A percentile compares a stretch with the other conserved stretches of the same genome.
Evolutionary conservation across 1,139 yeast genomes (phyloP).

Genomic region (Magnusiomyces magnusii): DNA sequence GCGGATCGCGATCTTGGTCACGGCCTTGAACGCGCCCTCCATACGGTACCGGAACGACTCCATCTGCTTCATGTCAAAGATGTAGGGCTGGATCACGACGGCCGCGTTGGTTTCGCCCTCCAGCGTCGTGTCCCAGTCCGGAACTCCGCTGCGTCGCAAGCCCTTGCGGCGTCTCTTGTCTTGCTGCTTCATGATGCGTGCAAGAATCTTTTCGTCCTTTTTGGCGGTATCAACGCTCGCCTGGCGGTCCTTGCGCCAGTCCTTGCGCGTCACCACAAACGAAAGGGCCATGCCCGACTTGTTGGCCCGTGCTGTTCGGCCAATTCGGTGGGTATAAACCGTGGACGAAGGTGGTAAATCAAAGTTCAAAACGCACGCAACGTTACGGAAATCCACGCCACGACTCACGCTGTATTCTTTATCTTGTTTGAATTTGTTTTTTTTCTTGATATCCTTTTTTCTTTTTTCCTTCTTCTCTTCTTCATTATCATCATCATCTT

Average conservation of each 20-base stretch:
- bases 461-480: too few species aligned
- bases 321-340: conserved; percentile 89
- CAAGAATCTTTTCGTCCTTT: conserved; percentile 78
- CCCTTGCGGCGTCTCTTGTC: conserved; percentile 59
- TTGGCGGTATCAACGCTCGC: conserved; percentile 66
- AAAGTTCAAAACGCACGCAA: conserved; percentile 92
- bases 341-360: conserved; percentile 89
- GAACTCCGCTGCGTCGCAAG: conserved; percentile 17
- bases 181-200: conserved; percentile 71
- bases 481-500: too few species aligned
- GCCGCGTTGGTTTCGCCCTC: conserved; percentile 16
- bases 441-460: conserved; percentile 18
- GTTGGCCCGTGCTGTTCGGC: conserved; percentile 98
- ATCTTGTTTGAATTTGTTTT: conserved; percentile 20
- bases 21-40: conserved; percentile 96
- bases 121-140: conserved; percentile 10
- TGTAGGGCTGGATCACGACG: conserved; percentile 59
- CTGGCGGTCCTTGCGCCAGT: conserved; percentile 69
- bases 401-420: conserved; percentile 89
- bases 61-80: conserved; percentile 86
- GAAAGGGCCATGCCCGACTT: conserved; percentile 93
- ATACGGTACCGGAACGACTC: conserved; percentile 95
- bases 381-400: conserved; percentile 95
- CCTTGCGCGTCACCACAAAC: conserved; percentile 76
- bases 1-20: conserved; percentile 80